Percentiles rank a stretch among this genome's conserved stretches.
Evolutionary conservation across 768 basidiomycete genomes (phyloP).

Genomic region (Termitomyces sp.): DNA sequence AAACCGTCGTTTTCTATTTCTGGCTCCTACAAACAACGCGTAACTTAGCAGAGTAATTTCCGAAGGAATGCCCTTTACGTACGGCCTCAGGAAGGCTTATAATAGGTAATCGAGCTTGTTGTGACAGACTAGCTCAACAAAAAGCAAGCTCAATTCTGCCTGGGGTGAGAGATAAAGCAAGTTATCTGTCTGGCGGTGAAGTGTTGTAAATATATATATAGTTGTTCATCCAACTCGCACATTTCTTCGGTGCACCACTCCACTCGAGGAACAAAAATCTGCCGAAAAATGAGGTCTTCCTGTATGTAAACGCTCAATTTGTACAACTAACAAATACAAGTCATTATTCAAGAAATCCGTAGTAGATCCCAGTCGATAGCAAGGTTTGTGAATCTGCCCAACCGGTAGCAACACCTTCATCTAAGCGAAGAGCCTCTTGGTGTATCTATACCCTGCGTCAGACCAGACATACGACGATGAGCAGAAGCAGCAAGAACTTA

Average conservation of each 20-base stretch:
- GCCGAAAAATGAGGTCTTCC: no score
- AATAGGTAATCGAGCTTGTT: no score
- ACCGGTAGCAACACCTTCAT: background rate
- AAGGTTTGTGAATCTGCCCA: background rate
- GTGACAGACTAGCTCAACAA: no score
- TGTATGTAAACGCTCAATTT: background rate
- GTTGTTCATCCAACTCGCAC: no score
- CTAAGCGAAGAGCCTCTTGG: slow-evolving; percentile 30
- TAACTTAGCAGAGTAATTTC: background rate
- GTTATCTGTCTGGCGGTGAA: no score
- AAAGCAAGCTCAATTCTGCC: no score
- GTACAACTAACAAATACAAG: slow-evolving; percentile 6
- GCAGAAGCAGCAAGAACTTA: slow-evolving; percentile 37
- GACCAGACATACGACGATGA: background rate
- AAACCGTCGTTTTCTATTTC: background rate
- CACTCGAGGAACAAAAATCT: no score
- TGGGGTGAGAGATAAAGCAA: no score
- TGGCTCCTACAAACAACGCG: no score
- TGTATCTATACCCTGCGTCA: slow-evolving; percentile 22
- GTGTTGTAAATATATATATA: no score
- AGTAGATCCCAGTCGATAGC: background rate
- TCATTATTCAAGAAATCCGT: slow-evolving; percentile 2
- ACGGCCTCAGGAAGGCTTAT: no score
- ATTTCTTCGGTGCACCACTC: no score
- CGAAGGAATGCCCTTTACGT: background rate